These are phyloP conservation scores for Actinomortierella ambigua DNA, from an alignment of 371 early-diverging fungal genomes.

Conservation along the genomic window DNA sequence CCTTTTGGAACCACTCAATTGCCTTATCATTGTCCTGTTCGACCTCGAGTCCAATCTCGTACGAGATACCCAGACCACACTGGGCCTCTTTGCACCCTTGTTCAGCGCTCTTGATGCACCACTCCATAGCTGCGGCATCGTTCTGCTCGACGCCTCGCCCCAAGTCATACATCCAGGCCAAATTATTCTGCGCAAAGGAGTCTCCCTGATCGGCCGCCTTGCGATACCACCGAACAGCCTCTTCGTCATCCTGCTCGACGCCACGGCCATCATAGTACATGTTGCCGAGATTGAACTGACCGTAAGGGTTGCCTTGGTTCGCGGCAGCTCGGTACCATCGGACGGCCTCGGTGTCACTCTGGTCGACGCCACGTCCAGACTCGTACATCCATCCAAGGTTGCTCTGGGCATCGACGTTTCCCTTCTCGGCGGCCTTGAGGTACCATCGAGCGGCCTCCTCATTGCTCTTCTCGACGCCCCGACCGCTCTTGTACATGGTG, in stretches of 20 bases:
- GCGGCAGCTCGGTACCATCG: conserved; percentile 85
- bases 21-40: conserved; percentile 66
- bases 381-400: conserved; percentile 82
- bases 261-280: conserved; percentile 89
- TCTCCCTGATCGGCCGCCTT: conserved; percentile 72
- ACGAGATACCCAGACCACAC: conserved; percentile 84
- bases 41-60: conserved; percentile 83
- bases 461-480: conserved; percentile 70
- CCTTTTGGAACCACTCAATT: conserved; percentile 69
- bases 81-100: conserved; percentile 74
- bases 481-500: conserved; percentile 85
- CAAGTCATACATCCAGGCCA: conserved; percentile 81
- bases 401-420: conserved; percentile 84
- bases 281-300: conserved; percentile 81
- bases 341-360: conserved; percentile 66
- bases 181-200: conserved; percentile 78
- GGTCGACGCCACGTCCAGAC: conserved; percentile 81
- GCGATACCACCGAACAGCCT: conserved; percentile 75
- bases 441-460: conserved; percentile 70
- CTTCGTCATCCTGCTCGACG: conserved; percentile 57
- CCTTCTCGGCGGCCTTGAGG: conserved; percentile 67
- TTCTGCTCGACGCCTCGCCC: conserved; percentile 79
- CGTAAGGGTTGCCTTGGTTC: conserved; percentile 74
- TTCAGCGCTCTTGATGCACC: conserved; percentile 70
- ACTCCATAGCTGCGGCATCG: conserved; percentile 67